Conservation (phyloP, 2,329 filamentous ascomycete species). For the Plenodomus biglobosus region DNA sequence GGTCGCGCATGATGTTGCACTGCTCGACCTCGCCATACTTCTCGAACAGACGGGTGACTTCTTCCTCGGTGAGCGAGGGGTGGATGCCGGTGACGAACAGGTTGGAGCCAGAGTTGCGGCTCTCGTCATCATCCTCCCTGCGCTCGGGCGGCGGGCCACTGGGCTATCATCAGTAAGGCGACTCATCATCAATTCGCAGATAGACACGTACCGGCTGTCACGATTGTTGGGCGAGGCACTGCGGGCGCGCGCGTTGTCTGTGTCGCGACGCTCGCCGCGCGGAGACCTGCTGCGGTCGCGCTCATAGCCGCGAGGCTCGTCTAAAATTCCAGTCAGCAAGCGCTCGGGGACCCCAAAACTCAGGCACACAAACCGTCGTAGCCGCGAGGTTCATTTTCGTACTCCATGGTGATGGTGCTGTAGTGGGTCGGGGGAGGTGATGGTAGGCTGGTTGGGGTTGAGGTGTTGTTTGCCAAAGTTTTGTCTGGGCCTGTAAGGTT, state of each 20-base stretch:
- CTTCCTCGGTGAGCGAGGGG: slow-evolving; percentile 82
- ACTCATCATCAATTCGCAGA: slow-evolving; percentile 1
- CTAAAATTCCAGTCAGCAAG: slow-evolving; percentile 34
- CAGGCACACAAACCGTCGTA: slow-evolving; percentile 62
- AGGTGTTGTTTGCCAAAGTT: slow-evolving; percentile 28
- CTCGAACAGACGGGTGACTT: slow-evolving; percentile 93
- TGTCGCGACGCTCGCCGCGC: slow-evolving; percentile 52
- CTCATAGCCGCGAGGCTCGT: slow-evolving; percentile 64
- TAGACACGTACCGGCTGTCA: slow-evolving; percentile 40
- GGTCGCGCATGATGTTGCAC: slow-evolving; percentile 99
- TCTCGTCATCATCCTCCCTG: slow-evolving; percentile 74
- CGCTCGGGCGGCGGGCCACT: slow-evolving; percentile 53
- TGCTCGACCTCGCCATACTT: slow-evolving; percentile 99
- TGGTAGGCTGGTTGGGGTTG: slow-evolving; percentile 19
- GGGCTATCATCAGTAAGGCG: slow-evolving; percentile 28
- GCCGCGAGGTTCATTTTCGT: slow-evolving; percentile 65
- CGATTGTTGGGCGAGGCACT: slow-evolving; percentile 66
- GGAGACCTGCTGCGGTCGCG: slow-evolving; percentile 69
- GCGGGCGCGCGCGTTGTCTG: slow-evolving; percentile 61
- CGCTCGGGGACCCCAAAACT: slow-evolving; percentile 7
- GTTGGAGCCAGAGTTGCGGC: slow-evolving; percentile 92
- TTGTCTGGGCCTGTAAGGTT: slow-evolving; percentile 26
- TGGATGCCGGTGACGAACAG: slow-evolving; percentile 99
- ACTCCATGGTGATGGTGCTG: slow-evolving; percentile 59
- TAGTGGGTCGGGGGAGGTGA: slow-evolving; percentile 24